Conservation (phyloP, 208 protist species). For the Leishmania turanica region DNA sequence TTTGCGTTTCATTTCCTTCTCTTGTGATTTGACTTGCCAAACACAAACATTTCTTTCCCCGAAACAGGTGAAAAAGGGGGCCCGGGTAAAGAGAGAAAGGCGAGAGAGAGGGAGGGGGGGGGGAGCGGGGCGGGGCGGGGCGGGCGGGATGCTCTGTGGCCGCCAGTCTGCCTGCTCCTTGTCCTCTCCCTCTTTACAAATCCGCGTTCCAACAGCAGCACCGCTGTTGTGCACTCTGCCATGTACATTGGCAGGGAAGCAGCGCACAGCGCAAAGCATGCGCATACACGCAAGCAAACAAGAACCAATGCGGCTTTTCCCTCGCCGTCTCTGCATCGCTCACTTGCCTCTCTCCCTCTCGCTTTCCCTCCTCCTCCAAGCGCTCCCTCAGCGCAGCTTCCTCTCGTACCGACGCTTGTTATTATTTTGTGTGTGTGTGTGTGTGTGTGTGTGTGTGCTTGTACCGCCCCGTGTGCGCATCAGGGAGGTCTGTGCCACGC, state of each 20-base stretch:
- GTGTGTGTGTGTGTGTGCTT: background rate
- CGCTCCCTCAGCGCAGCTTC: background rate
- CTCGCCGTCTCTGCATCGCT: background rate
- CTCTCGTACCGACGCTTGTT: background rate
- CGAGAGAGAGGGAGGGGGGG: background rate
- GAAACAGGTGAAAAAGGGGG: too few relatives aligned
- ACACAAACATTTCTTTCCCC: background rate
- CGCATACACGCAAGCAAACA: background rate
- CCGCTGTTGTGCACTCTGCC: background rate
- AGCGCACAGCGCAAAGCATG: background rate
- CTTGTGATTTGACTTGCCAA: slow-evolving; percentile 13
- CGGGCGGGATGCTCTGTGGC: background rate
- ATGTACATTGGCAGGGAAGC: background rate
- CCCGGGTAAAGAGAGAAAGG: background rate
- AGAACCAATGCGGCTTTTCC: background rate
- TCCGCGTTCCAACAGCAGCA: too few relatives aligned
- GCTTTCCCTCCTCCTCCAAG: background rate
- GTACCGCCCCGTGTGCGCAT: background rate
- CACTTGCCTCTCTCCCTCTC: background rate
- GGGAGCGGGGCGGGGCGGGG: too few relatives aligned
- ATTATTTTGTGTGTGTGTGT: background rate
- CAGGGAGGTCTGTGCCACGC: background rate
- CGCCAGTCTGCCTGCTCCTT: background rate
- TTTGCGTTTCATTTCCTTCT: slow-evolving; percentile 31
- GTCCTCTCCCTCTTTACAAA: background rate